phyloP scores from a whole-genome alignment of 495 filamentous ascomycete species.

The Aspergillus coremiiformis region DNA sequence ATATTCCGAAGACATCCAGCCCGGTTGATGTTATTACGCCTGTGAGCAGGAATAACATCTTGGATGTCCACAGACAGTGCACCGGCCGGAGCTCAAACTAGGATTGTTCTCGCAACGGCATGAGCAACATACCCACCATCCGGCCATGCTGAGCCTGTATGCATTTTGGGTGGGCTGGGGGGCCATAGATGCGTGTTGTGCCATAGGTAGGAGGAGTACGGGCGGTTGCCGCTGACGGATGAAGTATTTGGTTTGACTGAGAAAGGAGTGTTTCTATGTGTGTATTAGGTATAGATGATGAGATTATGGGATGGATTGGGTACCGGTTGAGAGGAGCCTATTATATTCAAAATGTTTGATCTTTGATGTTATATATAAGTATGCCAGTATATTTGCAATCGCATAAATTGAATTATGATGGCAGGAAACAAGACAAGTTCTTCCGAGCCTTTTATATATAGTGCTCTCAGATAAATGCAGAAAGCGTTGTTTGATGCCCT shows the following conservation, averaged over 20 bases:
- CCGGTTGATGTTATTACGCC: neutral
- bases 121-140: neutral
- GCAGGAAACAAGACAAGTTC: neutral
- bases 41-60: neutral
- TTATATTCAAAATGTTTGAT: neutral
- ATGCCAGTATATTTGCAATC: neutral
- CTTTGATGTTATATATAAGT: neutral
- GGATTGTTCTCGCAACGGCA: neutral
- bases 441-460: too few species aligned
- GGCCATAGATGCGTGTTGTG: neutral
- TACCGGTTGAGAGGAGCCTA: neutral
- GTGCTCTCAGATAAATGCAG: neutral
- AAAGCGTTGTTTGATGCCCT: neutral
- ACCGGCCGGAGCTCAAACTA: neutral
- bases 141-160: neutral
- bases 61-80: neutral
- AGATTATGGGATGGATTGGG: neutral
- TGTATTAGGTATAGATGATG: neutral
- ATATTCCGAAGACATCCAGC: too few species aligned
- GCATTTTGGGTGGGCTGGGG: neutral
- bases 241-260: neutral
- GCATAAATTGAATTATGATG: neutral
- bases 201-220: neutral
- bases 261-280: neutral
- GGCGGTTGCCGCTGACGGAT: neutral